Base-by-base conservation (phyloP, 345 rosid species). In the Gossypium bickii region DNA sequence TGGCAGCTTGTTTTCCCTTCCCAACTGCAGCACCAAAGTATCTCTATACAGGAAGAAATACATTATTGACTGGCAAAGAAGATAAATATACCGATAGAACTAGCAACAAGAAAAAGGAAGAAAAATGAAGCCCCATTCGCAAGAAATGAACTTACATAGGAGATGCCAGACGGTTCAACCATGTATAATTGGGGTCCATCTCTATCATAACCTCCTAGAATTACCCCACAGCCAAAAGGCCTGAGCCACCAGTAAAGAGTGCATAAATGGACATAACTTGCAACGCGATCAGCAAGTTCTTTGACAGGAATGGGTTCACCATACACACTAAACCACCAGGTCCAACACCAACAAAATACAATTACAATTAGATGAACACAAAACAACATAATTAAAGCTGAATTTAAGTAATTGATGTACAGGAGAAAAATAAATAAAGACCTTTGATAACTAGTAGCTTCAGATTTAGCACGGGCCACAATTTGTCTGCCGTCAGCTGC, bases 211-310 rank as follows among this genome's bases (percentile, higher is more conserved):
- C 99, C 99, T 63, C 99, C 98, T 20, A 95, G 93, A 80, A 95
- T 93, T 27, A 95, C 93, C 56, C 98, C 98, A 78, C 98, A 90
- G 43, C 99, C 99, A 76, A 93, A 93, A 49, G 97, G 99, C 83
- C 98, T 90, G 57, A 95, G 97, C 99, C 99, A 95, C 99, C 99
- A 95, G 75, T 95, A 95, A 12, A 95, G 91, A 56, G 97, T 93
- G 81, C 98, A 93, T 44, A 95, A 67, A 79, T 93, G 99, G 73
- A 95, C 99, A 78, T 95, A 95, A 76, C 97, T 93, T 64, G 99
- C 98, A 78, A 95, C 93, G 38, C 97, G 94, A 7, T 85, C 94
- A 10, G 99, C 93, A 78, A 95, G 97, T 86, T 93, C 98, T 82
- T 93, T 93, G 62, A 93, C 88, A 71, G 98, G 97, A 78, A 95